Evolutionary conservation across 108 stramenopile genomes (phyloP), one percentile per base, ranked within the genome.

Genomic region (Cyclotella baltica): DNA sequence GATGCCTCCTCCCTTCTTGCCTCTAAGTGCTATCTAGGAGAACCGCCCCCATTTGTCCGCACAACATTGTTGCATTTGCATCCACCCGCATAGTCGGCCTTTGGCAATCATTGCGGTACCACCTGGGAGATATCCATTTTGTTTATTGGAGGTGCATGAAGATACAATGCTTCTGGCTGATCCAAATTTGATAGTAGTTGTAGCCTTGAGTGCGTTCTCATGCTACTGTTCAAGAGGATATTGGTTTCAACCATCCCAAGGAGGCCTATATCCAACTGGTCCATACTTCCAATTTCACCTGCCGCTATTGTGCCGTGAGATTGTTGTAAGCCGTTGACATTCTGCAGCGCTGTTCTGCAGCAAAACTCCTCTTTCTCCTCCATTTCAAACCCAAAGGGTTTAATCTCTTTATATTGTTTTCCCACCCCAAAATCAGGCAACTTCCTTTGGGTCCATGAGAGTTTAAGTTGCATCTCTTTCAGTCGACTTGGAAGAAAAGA

Each of bases 51-150:
- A 15, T 22, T 8, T 35, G 38, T 64, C 63, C 4, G 37, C 22
- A n/a, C 36, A 18, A 9, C 38, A 18, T 31, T 40, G 25, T 5
- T 20, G 16, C n/a, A n/a, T n/a, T n/a, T n/a, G n/a, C 22, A 25
- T 10, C 11, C 63, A 9, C 2, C 58, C 58, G 30, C 30, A 13
- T 59, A 19, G 8, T 6, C 4, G 5, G 2, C 58, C 58, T 19
- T 15, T 8, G 16, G 38, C 16, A 3, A 64, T 37, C 37, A 43
- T 40, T 22, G 63, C 63, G 3, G 63, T 64, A 3, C 37, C 63
- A 11, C 38, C 63, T n/a, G 63, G 37, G 10, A 64, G 38, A 40
- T 40, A 64, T 64, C 63, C 63, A 4, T 8, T 23, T 40, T 64
- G 9, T 25, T 22, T n/a, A 19, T 35, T 13, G 5, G 13, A 18